Evolutionary conservation across 108 stramenopile genomes (phyloP), one percentile per base, ranked within the genome.

Genomic region (Discostella pseudostelligera): DNA sequence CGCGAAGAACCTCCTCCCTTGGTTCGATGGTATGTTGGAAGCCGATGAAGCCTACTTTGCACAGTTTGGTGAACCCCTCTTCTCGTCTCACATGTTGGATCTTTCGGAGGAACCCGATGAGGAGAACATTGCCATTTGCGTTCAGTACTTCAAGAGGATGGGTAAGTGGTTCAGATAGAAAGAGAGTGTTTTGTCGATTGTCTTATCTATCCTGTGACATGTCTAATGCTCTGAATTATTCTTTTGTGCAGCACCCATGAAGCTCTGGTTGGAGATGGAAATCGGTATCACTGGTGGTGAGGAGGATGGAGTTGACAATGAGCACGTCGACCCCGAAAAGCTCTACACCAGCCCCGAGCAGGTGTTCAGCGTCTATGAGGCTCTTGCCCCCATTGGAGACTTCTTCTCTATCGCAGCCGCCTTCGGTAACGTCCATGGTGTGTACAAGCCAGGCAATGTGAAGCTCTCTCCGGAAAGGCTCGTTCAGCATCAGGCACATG

Each of bases 221-320:
- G 0, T n/a, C 8, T n/a, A 5, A 35, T 54, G 28, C 24, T 25
- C 24, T 28, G 14, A 25, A n/a, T 50, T 25, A 12, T 24, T 4
- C 46, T 47, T 11, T 22, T 28, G 3, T 14, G 14, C 53, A 54
- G 83, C 83, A 4, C 85, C 86, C 50, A 92, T 92, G 92, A 87
- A 96, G 82, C 94, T 98, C 75, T 96, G 94, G 95, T 80, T 98
- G 49, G 97, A 98, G 80, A 97, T 98, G 95, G 97, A 98, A 79
- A 95, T 98, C 61, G 97, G 97, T 47, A 96, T 98, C 84, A 97
- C 97, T 17, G 97, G 97, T 63, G 97, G 97, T 61, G 97, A 98
- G 81, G 97, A 97, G 77, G 97, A 97, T 78, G 97, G 97, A 69
- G 97, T 98, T 21, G 95, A 96, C 87, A 98, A 97, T 78, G 90